Evolutionary conservation across 2,329 filamentous ascomycete genomes (phyloP), one percentile per base, ranked within the genome.

Genomic region (Rhynchosporium graminicola): DNA sequence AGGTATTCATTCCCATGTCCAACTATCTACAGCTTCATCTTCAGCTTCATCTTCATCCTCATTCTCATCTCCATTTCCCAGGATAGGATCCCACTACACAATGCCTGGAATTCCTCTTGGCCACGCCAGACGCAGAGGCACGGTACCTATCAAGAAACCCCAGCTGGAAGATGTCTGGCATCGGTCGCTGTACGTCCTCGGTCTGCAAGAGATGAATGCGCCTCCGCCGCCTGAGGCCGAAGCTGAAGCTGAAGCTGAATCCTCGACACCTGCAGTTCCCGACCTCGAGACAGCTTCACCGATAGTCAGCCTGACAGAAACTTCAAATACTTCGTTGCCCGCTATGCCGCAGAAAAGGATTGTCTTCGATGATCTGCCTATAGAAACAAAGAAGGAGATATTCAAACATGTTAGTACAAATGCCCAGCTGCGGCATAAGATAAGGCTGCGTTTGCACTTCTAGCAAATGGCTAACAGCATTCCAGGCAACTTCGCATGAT

Each of bases 401-500:
- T 61, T 61, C 59, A 56, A 46, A 31, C 51, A 61, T 56, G 59
- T 61, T n/a, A 31, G 59, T 56, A n/a, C 15, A 31, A 1, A 26
- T 47, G 2, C 10, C 31, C 7, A 20, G 5, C 31, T 2, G 4
- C 31, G 36, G 50, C n/a, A 20, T 31, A 33, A n/a, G 31, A 36
- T 33, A 15, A 52, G 31, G 20, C 48, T 55, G 50, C 15, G 46
- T 26, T 3, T 43, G 1, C 15, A 20, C 46, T 36, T n/a, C 26
- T 12, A 9, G 33, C 26, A 28, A 38, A 3, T 8, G 31, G 31
- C 47, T 58, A 50, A 48, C 61, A 36, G n/a, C 36, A 58, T 36
- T 29, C 42, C 55, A 86, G 83, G 83, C 82, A 70, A 76, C 78
- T 15, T 77, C 80, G 63, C 71, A 72, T 66, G 83, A 86, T 63